These are phyloP conservation scores for Lolium perenne DNA, from an alignment of 176 grass and related monocot genomes.

Conservation along the genomic window DNA sequence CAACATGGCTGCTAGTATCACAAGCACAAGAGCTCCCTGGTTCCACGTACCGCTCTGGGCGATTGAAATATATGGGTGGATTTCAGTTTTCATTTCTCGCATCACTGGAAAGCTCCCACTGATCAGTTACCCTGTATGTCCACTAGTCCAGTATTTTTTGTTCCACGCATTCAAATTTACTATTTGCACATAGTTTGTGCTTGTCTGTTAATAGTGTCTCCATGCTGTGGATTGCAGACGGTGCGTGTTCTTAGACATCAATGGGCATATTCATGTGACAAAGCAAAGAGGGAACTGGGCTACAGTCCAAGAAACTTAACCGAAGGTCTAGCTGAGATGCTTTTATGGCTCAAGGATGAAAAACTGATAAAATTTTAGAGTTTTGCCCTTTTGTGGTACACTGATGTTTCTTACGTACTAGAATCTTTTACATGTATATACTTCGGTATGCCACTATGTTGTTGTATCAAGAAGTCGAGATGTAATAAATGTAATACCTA, in stretches of 20 bases:
- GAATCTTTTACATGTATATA: constrained; percentile 19
- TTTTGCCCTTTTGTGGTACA: background rate
- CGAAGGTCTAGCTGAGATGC: constrained; percentile 78
- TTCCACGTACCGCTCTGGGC: constrained; percentile 77
- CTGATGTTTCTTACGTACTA: background rate
- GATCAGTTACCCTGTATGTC: constrained; percentile 85
- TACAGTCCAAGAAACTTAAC: constrained; percentile 81
- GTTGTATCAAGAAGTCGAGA: constrained; percentile 23
- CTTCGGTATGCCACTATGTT: constrained; percentile 14
- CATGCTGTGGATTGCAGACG: constrained; percentile 54
- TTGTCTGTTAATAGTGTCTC: constrained; percentile 32
- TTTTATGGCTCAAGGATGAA: constrained; percentile 79
- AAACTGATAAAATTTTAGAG: constrained; percentile 73
- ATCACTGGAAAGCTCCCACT: constrained; percentile 91
- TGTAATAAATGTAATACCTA: constrained; percentile 1
- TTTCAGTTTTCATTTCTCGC: constrained; percentile 82
- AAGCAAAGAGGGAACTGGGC: constrained; percentile 70
- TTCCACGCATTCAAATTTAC: background rate
- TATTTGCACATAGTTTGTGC: constrained; percentile 7
- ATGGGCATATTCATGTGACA: constrained; percentile 93
- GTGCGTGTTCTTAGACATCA: constrained; percentile 77
- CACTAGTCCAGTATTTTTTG: background rate
- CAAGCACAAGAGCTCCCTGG: constrained; percentile 65
- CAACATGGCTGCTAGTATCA: constrained; percentile 71
- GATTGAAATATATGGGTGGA: constrained; percentile 88